Evolutionary conservation across 305 asterid genomes (phyloP).

Genomic region (Rubia balearica): DNA sequence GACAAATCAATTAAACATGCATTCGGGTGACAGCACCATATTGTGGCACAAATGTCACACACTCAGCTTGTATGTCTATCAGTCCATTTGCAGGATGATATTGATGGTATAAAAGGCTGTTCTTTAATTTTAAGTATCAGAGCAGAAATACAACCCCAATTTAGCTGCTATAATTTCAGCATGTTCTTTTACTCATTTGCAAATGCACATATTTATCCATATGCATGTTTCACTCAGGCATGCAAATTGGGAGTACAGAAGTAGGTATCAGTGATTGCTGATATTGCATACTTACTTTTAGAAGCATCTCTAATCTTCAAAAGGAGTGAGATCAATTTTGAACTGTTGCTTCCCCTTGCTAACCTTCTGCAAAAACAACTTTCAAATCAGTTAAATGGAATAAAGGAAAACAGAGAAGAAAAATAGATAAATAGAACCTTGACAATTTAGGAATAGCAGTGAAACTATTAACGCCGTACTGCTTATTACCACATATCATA

Average conservation of each 20-base stretch:
- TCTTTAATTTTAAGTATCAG: not conserved
- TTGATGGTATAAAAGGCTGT: not conserved
- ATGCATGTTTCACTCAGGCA: not conserved
- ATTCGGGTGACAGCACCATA: not conserved
- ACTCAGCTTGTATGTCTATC: not conserved
- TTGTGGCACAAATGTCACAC: not conserved
- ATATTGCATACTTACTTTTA: not conserved
- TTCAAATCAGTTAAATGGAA: slow-evolving; percentile 1
- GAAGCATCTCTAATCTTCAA: slow-evolving; percentile 23
- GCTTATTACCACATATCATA: not conserved
- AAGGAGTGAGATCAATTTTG: slow-evolving; percentile 73
- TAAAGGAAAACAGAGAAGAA: not conserved
- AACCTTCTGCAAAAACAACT: slow-evolving; percentile 42
- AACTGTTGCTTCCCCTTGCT: slow-evolving; percentile 76
- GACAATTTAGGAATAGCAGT: not conserved
- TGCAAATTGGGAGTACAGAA: not conserved
- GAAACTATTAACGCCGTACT: not conserved
- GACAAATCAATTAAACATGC: not conserved
- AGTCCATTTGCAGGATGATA: not conserved
- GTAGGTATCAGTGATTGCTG: not conserved
- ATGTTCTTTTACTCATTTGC: not conserved
- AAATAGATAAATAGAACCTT: not conserved
- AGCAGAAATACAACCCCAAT: not conserved
- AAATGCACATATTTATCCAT: not conserved
- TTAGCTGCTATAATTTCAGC: not conserved